A percentile compares a stretch with the other conserved stretches of the same genome.
phyloP scores from a whole-genome alignment of 306 rosid genomes.

The Canavalia gladiata region DNA sequence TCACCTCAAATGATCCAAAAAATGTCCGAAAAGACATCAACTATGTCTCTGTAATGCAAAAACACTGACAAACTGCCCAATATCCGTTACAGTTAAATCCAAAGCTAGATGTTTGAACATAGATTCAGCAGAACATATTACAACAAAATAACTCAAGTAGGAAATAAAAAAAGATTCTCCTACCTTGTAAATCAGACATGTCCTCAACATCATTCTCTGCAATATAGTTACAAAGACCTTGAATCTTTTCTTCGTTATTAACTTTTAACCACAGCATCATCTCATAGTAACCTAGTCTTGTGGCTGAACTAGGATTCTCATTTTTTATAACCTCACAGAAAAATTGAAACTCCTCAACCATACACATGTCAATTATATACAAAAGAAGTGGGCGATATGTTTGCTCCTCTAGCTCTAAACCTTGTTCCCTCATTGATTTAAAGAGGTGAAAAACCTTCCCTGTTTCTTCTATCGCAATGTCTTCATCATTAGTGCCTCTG shows the following conservation, averaged over 20 bases:
- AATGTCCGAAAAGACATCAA: slow-evolving; percentile 39
- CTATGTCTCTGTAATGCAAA: slow-evolving; percentile 41
- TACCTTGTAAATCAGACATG: slow-evolving; percentile 68
- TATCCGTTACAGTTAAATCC: slow-evolving; percentile 31
- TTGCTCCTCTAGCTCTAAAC: slow-evolving; percentile 70
- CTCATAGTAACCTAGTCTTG: slow-evolving; percentile 83
- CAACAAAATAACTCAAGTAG: slow-evolving; percentile 20
- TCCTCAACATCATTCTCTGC: slow-evolving; percentile 52
- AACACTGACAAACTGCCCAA: slow-evolving; percentile 12
- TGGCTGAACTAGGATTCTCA: slow-evolving; percentile 58
- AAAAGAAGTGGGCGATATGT: slow-evolving; percentile 73
- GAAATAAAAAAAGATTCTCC: slow-evolving; percentile 13
- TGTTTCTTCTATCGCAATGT: slow-evolving; percentile 61
- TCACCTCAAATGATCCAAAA: slow-evolving; percentile 21
- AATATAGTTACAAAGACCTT: slow-evolving; percentile 63
- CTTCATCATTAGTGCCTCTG: slow-evolving; percentile 61
- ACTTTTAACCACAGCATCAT: slow-evolving; percentile 77
- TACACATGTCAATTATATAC: slow-evolving; percentile 68
- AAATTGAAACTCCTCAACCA: slow-evolving; percentile 76
- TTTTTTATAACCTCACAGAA: slow-evolving; percentile 63
- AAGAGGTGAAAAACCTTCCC: slow-evolving; percentile 64
- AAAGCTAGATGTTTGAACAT: slow-evolving; percentile 35
- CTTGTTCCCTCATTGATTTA: slow-evolving; percentile 70
- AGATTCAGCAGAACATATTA: slow-evolving; percentile 36
- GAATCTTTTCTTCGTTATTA: slow-evolving; percentile 73